phyloP scores from a whole-genome alignment of 768 basidiomycete species.

The Hortiboletus campestris region DNA sequence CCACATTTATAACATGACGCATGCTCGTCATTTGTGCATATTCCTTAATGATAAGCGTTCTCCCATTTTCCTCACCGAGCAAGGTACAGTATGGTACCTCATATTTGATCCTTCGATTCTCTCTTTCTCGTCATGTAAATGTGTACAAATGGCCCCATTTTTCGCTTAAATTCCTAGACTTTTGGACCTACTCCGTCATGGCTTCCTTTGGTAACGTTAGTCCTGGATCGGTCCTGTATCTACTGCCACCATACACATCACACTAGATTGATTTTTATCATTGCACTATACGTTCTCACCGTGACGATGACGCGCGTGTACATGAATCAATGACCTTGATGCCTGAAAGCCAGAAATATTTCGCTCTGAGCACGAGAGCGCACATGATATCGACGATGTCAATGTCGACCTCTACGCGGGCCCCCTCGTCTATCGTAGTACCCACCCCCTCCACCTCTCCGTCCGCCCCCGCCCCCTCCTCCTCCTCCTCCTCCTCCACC shows the following conservation, averaged over 20 bases:
- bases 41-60: neutral
- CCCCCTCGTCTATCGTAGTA: slow-evolving; percentile 26
- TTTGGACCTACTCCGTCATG: neutral
- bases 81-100: neutral
- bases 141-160: neutral
- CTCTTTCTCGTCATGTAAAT: slow-evolving; percentile 13
- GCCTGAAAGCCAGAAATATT: no score
- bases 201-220: slow-evolving; percentile 4
- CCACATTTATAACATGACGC: neutral
- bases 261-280: slow-evolving; percentile 12
- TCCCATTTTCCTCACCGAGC: neutral
- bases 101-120: neutral
- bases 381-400: neutral
- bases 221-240: slow-evolving; percentile 6
- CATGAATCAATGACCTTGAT: slow-evolving; percentile 3
- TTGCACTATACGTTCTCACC: neutral
- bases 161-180: neutral
- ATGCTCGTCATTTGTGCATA: neutral
- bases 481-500: slow-evolving; percentile 36
- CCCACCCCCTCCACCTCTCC: slow-evolving; percentile 35
- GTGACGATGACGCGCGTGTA: neutral
- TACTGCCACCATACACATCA: slow-evolving; percentile 3
- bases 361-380: neutral
- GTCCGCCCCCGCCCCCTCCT: neutral
- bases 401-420: slow-evolving; percentile 28